Evolutionary conservation across 2,329 filamentous ascomycete genomes (phyloP), one percentile per base, ranked within the genome.

Genomic region (Arachnomyces sp.): DNA sequence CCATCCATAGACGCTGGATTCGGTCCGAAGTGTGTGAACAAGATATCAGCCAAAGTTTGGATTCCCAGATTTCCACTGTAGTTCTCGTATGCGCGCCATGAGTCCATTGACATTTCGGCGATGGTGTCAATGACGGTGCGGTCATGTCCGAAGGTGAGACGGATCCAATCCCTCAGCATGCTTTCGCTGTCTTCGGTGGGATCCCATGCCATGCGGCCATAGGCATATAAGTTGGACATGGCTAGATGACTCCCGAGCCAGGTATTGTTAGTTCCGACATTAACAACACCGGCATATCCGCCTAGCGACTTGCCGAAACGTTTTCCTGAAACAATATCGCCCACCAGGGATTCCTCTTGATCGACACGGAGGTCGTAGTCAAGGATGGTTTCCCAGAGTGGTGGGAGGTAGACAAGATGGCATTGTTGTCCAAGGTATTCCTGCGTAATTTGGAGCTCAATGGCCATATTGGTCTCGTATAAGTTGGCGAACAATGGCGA

Each of bases 191-290:
- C 68, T 0, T 58, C 50, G 0, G 64, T 62, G 0, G 81, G 76
- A 39, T 81, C 62, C 82, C 82, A 85, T 0, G 80, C 79, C 12
- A 84, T 55, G 2, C 71, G 70, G 7, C 81, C 82, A 49, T 77
- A 86, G 0, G 79, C 79, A 49, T 84, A 85, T 1, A 85, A 60
- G 52, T 85, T 84, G 0, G 77, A 79, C 78, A 84, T 81, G 36
- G 81, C 70, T 0, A 84, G 64, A 55, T 84, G 79, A 43, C 74
- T 79, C 7, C 82, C 81, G 0, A 84, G 65, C 81, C 81, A 86
- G 2, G 75, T 84, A 0, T 67, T 59, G 52, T 84, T 79, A 0
- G 66, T 73, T 0, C 81, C 81, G 2, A 82, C 79, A 42, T 83
- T 83, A 17, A 77, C 73, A 1, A 85, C 81, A 11, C 71, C 80